Percentiles rank a stretch among this genome's conserved stretches.
phyloP scores from a whole-genome alignment of 2,329 filamentous ascomycete genomes.

The Fusarium incarnatum region DNA sequence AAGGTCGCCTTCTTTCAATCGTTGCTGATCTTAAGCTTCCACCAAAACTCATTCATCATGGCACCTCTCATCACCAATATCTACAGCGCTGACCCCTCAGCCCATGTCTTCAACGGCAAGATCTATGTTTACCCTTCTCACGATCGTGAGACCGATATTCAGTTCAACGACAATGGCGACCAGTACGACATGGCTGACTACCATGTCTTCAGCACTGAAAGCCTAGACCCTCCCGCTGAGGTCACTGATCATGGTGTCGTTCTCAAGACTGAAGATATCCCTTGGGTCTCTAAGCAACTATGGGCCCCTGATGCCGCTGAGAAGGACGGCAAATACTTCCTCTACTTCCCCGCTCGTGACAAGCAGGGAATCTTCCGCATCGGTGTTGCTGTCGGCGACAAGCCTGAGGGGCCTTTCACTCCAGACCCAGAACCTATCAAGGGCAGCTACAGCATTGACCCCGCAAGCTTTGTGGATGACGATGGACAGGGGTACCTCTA shows the following conservation, averaged over 20 bases:
- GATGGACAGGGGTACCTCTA: conserved; percentile 62
- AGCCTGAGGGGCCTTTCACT: conserved; percentile 76
- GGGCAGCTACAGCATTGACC: conserved; percentile 81
- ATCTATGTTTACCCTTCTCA: conserved; percentile 86
- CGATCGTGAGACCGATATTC: conserved; percentile 79
- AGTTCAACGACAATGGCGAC: conserved; percentile 86
- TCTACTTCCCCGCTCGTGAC: conserved; percentile 82
- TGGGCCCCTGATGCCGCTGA: conserved; percentile 83
- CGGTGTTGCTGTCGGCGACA: conserved; percentile 73
- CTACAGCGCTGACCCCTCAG: conserved; percentile 84
- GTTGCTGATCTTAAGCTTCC: not conserved
- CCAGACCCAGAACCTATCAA: conserved; percentile 73
- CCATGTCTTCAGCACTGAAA: conserved; percentile 75
- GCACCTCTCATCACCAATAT: conserved; percentile 77
- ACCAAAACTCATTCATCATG: conserved; percentile 45
- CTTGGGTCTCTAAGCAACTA: conserved; percentile 82
- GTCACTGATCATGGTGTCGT: conserved; percentile 80
- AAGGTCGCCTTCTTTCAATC: conserved; percentile 3
- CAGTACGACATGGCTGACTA: conserved; percentile 89
- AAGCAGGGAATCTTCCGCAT: conserved; percentile 77
- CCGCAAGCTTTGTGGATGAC: conserved; percentile 77
- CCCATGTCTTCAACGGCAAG: conserved; percentile 80
- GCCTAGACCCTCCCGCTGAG: conserved; percentile 64
- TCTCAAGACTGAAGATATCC: conserved; percentile 72
- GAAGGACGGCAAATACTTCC: conserved; percentile 76